Evolutionary conservation across 2,329 filamentous ascomycete species (phyloP), one percentile per base, ranked within the genome.

Genomic region (Trichoderma asperellum): DNA sequence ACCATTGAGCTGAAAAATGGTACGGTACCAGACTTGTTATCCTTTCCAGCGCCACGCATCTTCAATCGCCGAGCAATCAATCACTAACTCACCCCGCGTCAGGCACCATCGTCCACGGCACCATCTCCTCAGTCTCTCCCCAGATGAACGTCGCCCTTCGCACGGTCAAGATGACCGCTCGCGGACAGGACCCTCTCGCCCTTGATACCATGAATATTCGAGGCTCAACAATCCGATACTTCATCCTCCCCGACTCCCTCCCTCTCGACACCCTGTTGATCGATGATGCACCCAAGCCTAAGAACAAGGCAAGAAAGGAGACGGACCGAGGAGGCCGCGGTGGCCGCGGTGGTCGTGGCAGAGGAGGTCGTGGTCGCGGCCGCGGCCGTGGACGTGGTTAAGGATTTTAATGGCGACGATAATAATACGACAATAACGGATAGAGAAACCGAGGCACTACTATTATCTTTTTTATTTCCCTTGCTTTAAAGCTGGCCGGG

Each of bases 221-320:
- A 74, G 96, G 96, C 76, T 96, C 92, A 71, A 97, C 94, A 24
- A 96, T 99, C 80, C 90, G 96, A 81, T 97, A 97, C 83, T 95
- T 92, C 80, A 97, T 99, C 79, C 91, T 99, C 12, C 96, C 96
- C 68, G 96, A 99, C 83, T 96, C 92, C 72, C 87, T 99, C 76
- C 95, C 95, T 49, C 88, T 99, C 73, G 96, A 99, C 81, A 97
- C 95, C 52, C 87, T 99, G 65, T 87, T 99, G 72, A 94, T 99
- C 75, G 96, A 99, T 80, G 96, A 99, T 82, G 90, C 93, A 76
- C 94, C 95, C 63, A 99, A 99, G 86, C 95, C 96, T 71, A 98
- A 98, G 91, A 99, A 99, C 85, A 99, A 99, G 89, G 95, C 96
- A 32, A 89, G 95, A 79, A 99, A 99, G 87, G 96, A 98, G 83